phyloP scores from a whole-genome alignment of 2,329 filamentous ascomycete species.

The Fusarium fracticaudum region DNA sequence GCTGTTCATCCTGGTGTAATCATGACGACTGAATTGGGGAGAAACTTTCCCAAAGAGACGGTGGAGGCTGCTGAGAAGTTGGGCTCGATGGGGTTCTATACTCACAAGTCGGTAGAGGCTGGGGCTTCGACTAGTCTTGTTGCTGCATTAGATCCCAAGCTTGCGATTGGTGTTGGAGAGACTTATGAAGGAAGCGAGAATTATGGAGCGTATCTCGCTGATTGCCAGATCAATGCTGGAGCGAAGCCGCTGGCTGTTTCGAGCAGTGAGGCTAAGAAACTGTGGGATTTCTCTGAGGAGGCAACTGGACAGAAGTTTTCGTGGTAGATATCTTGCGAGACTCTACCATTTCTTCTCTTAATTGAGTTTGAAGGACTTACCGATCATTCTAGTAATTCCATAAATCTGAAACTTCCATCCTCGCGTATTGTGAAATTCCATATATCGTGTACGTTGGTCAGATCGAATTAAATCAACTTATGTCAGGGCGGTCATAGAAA shows the following conservation, averaged over 20 bases:
- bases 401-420: too few species aligned
- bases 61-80: background rate
- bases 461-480: too few species aligned
- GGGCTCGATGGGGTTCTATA: background rate
- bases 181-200: background rate
- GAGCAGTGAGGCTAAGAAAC: background rate
- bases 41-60: background rate
- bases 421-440: too few species aligned
- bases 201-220: background rate
- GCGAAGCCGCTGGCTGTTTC: conserved; percentile 1
- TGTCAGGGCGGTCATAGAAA: too few species aligned
- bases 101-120: background rate
- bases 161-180: background rate
- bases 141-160: background rate
- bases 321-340: background rate
- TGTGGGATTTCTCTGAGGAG: conserved; percentile 13
- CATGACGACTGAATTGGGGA: background rate
- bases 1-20: conserved; percentile 3
- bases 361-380: rapidly evolving
- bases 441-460: too few species aligned
- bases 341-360: rapidly evolving
- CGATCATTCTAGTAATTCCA: too few species aligned
- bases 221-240: background rate
- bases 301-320: background rate
- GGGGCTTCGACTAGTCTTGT: conserved; percentile 13